Percentiles rank a stretch among this genome's conserved stretches.
These are phyloP conservation scores for Tricholoma matsutake DNA, from an alignment of 768 basidiomycete species.

Conservation along the genomic window DNA sequence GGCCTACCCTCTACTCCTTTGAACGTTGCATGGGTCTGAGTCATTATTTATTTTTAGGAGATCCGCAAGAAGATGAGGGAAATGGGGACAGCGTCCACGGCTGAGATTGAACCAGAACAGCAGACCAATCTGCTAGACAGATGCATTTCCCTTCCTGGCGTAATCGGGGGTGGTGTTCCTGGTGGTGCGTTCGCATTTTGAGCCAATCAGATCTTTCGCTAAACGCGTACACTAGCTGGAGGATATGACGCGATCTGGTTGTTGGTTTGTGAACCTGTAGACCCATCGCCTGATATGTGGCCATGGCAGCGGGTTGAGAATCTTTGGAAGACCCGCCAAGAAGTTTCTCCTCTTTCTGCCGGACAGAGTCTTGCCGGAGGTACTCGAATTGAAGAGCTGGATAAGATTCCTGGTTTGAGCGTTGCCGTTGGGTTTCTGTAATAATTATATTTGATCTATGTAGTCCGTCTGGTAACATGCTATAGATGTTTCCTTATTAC, in stretches of 20 bases:
- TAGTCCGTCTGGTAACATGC: conserved; percentile 10
- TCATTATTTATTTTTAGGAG: conserved; percentile 37
- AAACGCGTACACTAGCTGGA: conserved; percentile 61
- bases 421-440: conserved; percentile 28
- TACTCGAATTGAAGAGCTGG: conserved; percentile 57
- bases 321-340: conserved; percentile 63
- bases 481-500: conserved; percentile 26
- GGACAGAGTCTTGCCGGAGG: conserved; percentile 69
- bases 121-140: conserved; percentile 83
- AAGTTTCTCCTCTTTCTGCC: conserved; percentile 71
- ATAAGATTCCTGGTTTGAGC: conserved; percentile 53
- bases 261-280: conserved; percentile 65
- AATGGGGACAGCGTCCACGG: conserved; percentile 75
- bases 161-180: conserved; percentile 93
- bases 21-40: neutral
- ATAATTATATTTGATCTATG: conserved; percentile 20
- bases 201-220: neutral
- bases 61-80: conserved; percentile 78
- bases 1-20: neutral
- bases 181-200: conserved; percentile 60
- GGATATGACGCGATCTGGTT: conserved; percentile 98
- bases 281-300: conserved; percentile 40
- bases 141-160: conserved; percentile 75
- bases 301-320: conserved; percentile 62
- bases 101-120: conserved; percentile 87